Evolutionary conservation across 2,329 filamentous ascomycete species (phyloP), one percentile per base, ranked within the genome.

Genomic region (Neonectria faginata): DNA sequence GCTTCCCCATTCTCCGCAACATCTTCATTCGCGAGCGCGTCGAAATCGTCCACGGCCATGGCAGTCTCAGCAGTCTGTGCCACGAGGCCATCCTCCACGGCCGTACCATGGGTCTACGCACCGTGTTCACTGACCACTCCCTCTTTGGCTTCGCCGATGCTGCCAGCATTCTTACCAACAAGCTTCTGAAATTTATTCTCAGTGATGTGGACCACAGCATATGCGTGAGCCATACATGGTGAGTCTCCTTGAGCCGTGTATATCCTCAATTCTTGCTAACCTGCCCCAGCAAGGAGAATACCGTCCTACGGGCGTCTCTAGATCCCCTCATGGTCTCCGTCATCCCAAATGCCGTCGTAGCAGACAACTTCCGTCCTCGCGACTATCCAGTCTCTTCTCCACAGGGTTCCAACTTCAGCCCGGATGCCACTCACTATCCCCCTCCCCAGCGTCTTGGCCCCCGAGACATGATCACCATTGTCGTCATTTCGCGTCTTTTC

Each of bases 121-220:
- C 97, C 0, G 95, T 97, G 48, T 98, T 98, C 75, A 99, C 96
- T 0, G 96, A 99, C 75, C 96, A 99, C 79, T 97, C 94, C 44
- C 85, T 99, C 3, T 98, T 98, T 81, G 96, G 96, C 1, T 99
- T 99, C 75, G 96, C 95, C 50, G 97, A 99, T 79, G 94, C 96
- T 1, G 93, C 89, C 1, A 98, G 95, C 70, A 99, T 99, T 68
- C 84, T 99, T 64, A 97, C 95, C 33, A 99, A 99, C 78, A 99
- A 99, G 82, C 84, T 99, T 42, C 85, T 99, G 60, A 99, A 99
- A 78, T 99, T 99, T 75, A 95, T 89, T 0, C 79, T 99, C 68
- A 98, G 95, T 77, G 96, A 99, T 76, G 94, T 99, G 14, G 96
- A 98, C 76, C 96, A 99, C 84, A 94, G 97, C 66, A 97, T 99